Base-by-base conservation (phyloP, 805 yeast genomes). In the Sungouiella blattae region DNA sequence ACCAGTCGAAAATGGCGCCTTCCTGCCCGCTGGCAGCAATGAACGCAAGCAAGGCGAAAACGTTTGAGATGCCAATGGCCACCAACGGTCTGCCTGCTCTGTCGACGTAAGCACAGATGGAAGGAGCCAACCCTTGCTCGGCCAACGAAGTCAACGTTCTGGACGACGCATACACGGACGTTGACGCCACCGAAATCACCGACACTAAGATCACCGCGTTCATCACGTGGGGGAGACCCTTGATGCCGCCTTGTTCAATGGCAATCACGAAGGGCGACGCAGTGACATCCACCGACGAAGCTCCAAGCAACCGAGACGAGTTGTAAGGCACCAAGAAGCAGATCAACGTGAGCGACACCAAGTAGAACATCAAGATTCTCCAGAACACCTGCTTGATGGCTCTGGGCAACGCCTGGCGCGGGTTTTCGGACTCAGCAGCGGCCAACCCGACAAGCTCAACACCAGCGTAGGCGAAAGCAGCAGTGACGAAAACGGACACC, bases 201-300 rank as follows among this genome's bases (percentile, higher is more conserved):
- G 88, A 74, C 35, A 81, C 63, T 49, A 83, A 62, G 41, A 83
- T 80, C 32, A 83, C 83, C 6, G 77, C 85, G 51, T 83, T 83
- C 62, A 83, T 69, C 21, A 83, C 74, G 26, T 76, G 68, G 18
- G 86, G 86, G 32, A 80, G 59, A 28, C 80, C 87, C 21, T 57
- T 62, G 43, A 80, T 78, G 40, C 86, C 85, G 18, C 83, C 83
- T 32, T 71, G 67, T 22, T 57, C 64, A 37, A 82, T 75, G 21
- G 91, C 85, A 60, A 84, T 77, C 35, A 83, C 91, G 47, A 83
- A 83, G 11, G 93, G 91, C 11, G 89, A 83, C 9, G 87, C 84
- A 11, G 79, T 60, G 28, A 82, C 83, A 34, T 71, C 77, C 31
- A 67, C 71, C 30, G 71, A 56, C 20, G 73, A 64, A 39, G 75